These are phyloP conservation scores for Xylariaceae sp. DNA, from an alignment of 2,329 filamentous ascomycete genomes.

Conservation along the genomic window DNA sequence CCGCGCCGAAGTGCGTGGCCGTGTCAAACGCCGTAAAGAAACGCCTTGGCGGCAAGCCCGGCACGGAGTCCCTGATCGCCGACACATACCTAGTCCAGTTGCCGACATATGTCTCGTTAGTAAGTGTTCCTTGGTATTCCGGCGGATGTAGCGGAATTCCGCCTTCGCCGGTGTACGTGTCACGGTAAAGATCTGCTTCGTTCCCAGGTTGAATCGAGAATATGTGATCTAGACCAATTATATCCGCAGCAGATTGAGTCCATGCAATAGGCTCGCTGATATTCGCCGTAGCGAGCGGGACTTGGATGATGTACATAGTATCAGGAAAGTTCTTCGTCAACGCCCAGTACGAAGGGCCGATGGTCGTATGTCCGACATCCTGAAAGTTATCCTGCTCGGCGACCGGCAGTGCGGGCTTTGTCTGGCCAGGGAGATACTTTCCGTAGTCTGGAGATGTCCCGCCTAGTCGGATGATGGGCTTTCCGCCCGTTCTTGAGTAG, in stretches of 20 bases:
- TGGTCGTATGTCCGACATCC: constrained; percentile 32
- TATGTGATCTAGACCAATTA: constrained; percentile 32
- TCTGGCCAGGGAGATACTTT: constrained; percentile 31
- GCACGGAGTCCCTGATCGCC: constrained; percentile 28
- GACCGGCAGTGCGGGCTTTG: constrained; percentile 30
- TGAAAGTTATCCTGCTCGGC: constrained; percentile 34
- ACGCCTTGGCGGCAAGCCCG: constrained; percentile 24
- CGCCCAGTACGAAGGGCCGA: constrained; percentile 34
- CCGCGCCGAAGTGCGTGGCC: constrained; percentile 26
- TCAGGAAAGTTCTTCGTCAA: constrained; percentile 31
- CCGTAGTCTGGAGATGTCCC: constrained; percentile 36
- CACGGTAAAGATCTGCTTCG: constrained; percentile 33
- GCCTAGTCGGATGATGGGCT: constrained; percentile 34
- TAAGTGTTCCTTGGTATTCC: constrained; percentile 32
- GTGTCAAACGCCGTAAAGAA: constrained; percentile 36
- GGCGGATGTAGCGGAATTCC: constrained; percentile 32
- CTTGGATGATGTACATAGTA: constrained; percentile 34
- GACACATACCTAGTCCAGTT: constrained; percentile 34
- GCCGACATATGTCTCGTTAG: constrained; percentile 34
- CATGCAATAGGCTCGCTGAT: constrained; percentile 34
- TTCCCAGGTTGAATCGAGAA: constrained; percentile 36
- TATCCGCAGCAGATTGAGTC: constrained; percentile 29
- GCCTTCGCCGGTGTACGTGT: constrained; percentile 24
- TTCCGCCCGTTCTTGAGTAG: constrained; percentile 33
- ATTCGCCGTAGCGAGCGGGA: constrained; percentile 34